Base-by-base conservation (phyloP, 352 stramenopile genomes). In the Thraustochytrium aureum region DNA sequence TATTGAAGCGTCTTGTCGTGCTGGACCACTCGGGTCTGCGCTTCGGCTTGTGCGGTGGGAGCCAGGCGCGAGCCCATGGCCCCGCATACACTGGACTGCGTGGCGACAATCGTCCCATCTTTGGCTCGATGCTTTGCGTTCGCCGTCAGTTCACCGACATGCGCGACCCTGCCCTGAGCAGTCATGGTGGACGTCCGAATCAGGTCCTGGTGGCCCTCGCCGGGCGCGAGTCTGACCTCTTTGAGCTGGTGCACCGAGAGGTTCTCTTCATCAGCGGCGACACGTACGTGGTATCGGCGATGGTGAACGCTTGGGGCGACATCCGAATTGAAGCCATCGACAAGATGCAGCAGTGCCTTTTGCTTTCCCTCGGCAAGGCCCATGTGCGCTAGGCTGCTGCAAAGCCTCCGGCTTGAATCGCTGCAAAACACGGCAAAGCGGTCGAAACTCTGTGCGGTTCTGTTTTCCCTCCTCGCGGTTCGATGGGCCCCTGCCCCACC, bases 231-330 rank as follows among this genome's bases (percentile, higher is more conserved):
- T 14, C 10, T 3, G 50, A 64, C 12, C 32, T 79, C n/a, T 79
- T 50, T 32, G 52, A 79, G n/a, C 56, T 79, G 10, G 35, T 79
- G 12, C 69, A 79, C 35, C 50, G 69, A 6, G 69, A 79, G 41
- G 69, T 79, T 12, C 69, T 79, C 41, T 79, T 79, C 69, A 54
- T 79, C 37, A 67, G 52, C n/a, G 69, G 69, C 5, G 17, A 43
- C 22, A 38, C 20, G 22, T 32, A 62, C 6, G 2, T 67, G 17
- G 69, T 79, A 3, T 79, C 69, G 20, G 69, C 47, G 0, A 26
- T 30, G 10, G 12, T 79, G 12, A 64, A 47, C 35, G 37, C 35
- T 2, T 41, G 61, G 22, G 69, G 69, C 22, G 69, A 72, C 20
- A 14, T 79, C 4, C 33, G 56, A 10, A 73, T 79, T 35, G 69